A percentile compares a stretch with the other conserved stretches of the same genome.
Conservation (phyloP, 441 rosid species). For the Pelargonium fulgidum region DNA sequence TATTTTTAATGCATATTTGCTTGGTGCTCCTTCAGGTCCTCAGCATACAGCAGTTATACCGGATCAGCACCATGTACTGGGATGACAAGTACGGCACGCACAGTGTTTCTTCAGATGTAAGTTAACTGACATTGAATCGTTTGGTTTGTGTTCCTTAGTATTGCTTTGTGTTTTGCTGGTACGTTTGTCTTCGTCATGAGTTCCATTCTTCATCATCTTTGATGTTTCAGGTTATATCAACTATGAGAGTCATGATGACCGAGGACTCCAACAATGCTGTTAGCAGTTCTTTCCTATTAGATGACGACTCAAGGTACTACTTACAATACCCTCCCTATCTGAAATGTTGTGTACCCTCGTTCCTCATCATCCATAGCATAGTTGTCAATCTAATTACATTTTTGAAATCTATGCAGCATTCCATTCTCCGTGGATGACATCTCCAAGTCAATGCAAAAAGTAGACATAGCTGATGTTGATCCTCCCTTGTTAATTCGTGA, state of each 20-base stretch:
- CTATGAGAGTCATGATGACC: constrained; percentile 93
- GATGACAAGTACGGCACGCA: constrained; percentile 7
- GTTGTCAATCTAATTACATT: neutral
- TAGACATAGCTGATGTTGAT: constrained; percentile 76
- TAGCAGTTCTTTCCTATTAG: constrained; percentile 88
- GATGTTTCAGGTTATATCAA: constrained; percentile 64
- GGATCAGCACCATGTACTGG: constrained; percentile 10
- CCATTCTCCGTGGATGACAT: constrained; percentile 96
- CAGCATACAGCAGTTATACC: neutral
- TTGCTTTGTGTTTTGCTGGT: constrained; percentile 7
- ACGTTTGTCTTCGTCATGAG: neutral
- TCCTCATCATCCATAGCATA: neutral
- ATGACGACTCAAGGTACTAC: constrained; percentile 87
- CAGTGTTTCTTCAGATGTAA: constrained; percentile 3
- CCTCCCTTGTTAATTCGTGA: constrained; percentile 88
- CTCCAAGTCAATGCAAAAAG: constrained; percentile 88
- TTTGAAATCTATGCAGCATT: constrained; percentile 50
- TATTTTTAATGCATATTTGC: constrained; percentile 1
- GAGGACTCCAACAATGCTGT: constrained; percentile 98
- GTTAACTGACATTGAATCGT: too few relatives aligned
- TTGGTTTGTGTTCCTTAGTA: too few relatives aligned
- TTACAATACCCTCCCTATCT: neutral
- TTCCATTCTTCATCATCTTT: neutral
- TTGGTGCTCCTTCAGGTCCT: neutral
- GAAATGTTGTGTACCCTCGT: neutral